Percentiles rank a stretch among this genome's conserved stretches.
Conservation (phyloP, 768 basidiomycete genomes). For the Lactarius hatsudake region DNA sequence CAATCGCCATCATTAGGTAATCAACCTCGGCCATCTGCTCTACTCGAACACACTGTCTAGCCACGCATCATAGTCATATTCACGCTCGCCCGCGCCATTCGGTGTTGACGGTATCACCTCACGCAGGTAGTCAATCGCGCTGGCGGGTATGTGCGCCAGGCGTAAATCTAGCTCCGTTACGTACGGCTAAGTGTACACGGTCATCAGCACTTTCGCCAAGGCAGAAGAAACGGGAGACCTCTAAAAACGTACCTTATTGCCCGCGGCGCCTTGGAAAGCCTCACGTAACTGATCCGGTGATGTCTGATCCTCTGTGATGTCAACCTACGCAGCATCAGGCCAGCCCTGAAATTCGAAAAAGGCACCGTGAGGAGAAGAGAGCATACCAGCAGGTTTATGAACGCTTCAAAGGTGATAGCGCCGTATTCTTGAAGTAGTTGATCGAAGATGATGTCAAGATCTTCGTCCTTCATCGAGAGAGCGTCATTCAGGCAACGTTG, state of each 20-base stretch:
- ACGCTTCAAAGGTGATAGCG: conserved; percentile 89
- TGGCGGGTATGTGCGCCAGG: conserved; percentile 72
- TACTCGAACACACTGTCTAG: conserved; percentile 73
- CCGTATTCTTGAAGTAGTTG: conserved; percentile 80
- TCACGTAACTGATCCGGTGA: conserved; percentile 89
- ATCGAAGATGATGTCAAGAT: conserved; percentile 79
- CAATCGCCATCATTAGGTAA: conserved; percentile 24
- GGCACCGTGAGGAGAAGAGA: conserved; percentile 32
- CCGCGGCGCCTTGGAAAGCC: conserved; percentile 89
- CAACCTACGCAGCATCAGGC: conserved; percentile 55
- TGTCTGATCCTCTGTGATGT: conserved; percentile 94
- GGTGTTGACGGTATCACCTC: conserved; percentile 68
- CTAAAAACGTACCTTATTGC: conserved; percentile 65
- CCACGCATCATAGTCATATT: conserved; percentile 84
- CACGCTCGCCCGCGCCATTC: conserved; percentile 56
- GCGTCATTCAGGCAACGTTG: neutral
- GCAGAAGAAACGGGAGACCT: neutral
- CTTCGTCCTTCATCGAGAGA: conserved; percentile 60
- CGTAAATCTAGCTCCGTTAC: conserved; percentile 92
- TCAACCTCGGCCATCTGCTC: neutral
- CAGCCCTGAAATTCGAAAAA: neutral
- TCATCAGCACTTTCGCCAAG: conserved; percentile 6
- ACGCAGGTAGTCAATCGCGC: conserved; percentile 76
- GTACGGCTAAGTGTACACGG: conserved; percentile 57
- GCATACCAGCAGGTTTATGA: conserved; percentile 83